These are phyloP conservation scores for Tylopilus cervinicoccineus DNA, from an alignment of 768 basidiomycete genomes.

Conservation along the genomic window DNA sequence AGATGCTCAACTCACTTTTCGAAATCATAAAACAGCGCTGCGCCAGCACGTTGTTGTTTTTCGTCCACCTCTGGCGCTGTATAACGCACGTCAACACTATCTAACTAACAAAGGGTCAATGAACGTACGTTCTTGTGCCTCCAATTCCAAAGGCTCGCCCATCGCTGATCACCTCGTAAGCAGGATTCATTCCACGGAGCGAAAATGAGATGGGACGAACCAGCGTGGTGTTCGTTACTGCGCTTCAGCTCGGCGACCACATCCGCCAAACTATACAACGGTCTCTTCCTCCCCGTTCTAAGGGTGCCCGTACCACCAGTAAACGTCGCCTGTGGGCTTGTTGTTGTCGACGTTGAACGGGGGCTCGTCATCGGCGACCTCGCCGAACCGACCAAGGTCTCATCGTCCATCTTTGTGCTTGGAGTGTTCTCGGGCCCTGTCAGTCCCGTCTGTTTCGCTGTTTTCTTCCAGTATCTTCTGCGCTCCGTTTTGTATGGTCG, in stretches of 20 bases:
- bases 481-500: not conserved
- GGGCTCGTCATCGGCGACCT: constrained; percentile 21
- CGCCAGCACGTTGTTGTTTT: constrained; percentile 43
- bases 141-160: constrained; percentile 30
- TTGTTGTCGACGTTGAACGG: constrained; percentile 15
- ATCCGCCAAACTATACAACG: constrained; percentile 40
- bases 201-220: constrained; percentile 21
- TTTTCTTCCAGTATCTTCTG: not conserved
- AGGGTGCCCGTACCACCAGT: constrained; percentile 3
- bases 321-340: constrained; percentile 7
- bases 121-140: constrained; percentile 37
- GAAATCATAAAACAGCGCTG: constrained; percentile 41
- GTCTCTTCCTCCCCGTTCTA: constrained; percentile 30
- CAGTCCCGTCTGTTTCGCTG: not conserved
- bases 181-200: not conserved
- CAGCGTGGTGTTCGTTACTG: constrained; percentile 30
- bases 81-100: not conserved
- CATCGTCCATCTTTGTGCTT: constrained; percentile 20
- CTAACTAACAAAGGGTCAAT: not conserved
- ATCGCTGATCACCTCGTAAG: constrained; percentile 15
- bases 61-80: constrained; percentile 42
- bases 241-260: constrained; percentile 40
- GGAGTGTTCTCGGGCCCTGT: not conserved
- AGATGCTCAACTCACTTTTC: constrained; percentile 36
- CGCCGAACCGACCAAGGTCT: constrained; percentile 20